Evolutionary conservation across 768 basidiomycete species (phyloP).

Genomic region (Hydnomerulius pinastri): DNA sequence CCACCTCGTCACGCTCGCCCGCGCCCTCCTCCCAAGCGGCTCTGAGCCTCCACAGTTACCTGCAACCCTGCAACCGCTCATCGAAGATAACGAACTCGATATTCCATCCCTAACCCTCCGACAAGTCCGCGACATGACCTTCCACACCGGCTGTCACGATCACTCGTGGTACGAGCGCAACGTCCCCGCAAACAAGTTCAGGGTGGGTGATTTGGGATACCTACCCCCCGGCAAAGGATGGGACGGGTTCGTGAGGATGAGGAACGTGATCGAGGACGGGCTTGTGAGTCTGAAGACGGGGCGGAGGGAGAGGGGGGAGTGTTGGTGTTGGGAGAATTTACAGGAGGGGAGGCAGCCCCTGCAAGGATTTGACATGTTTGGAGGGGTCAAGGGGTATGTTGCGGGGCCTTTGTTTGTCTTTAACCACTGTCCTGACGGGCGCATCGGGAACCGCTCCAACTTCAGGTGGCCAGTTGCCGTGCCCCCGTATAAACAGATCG

Average conservation of each 20-base stretch:
- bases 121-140: constrained; percentile 39
- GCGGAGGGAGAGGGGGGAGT: constrained; percentile 27
- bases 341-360: constrained; percentile 32
- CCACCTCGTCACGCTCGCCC: constrained; percentile 42
- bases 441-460: no score
- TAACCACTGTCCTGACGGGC: neutral
- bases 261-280: constrained; percentile 40
- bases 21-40: constrained; percentile 40
- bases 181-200: constrained; percentile 42
- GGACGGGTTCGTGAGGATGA: constrained; percentile 38
- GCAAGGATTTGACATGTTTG: constrained; percentile 37
- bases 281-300: constrained; percentile 23
- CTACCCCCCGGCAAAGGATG: constrained; percentile 38
- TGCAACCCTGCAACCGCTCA: constrained; percentile 32
- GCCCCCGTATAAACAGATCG: constrained; percentile 36
- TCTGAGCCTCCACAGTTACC: constrained; percentile 32
- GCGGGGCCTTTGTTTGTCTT: neutral
- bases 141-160: constrained; percentile 37
- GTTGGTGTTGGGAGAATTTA: constrained; percentile 41
- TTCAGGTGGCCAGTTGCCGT: constrained; percentile 50
- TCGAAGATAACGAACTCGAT: constrained; percentile 35
- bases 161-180: constrained; percentile 43
- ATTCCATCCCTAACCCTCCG: constrained; percentile 34
- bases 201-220: constrained; percentile 49
- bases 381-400: constrained; percentile 34